Conservation (phyloP, 495 filamentous ascomycete genomes). For the Penicillium coprophilum region DNA sequence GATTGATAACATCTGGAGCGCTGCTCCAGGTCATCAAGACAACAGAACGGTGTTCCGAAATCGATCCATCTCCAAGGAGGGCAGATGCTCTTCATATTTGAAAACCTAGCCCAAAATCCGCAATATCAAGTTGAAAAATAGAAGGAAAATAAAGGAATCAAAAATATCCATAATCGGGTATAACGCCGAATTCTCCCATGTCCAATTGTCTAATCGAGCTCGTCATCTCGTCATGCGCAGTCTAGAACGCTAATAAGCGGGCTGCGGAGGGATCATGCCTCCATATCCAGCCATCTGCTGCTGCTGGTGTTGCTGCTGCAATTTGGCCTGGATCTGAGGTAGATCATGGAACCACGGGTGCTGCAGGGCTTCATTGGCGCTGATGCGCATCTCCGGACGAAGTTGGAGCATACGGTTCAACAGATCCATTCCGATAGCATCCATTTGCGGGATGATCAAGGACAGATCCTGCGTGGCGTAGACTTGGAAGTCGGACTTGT, state of each 20-base stretch:
- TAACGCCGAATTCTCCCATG: conserved; percentile 41
- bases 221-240: conserved; percentile 35
- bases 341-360: conserved; percentile 89
- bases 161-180: conserved; percentile 27
- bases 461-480: conserved; percentile 91
- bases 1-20: neutral
- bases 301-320: conserved; percentile 48
- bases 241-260: conserved; percentile 34
- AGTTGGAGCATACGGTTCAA: conserved; percentile 88
- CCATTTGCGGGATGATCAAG: conserved; percentile 85
- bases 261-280: conserved; percentile 43
- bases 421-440: conserved; percentile 79
- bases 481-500: conserved; percentile 89
- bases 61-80: conserved; percentile 10
- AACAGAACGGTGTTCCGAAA: neutral
- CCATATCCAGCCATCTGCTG: conserved; percentile 47
- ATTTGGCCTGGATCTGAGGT: conserved; percentile 50
- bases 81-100: conserved; percentile 3
- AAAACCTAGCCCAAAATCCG: conserved; percentile 2
- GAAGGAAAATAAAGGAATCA: conserved; percentile 11
- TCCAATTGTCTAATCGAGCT: conserved; percentile 34
- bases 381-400: conserved; percentile 86
- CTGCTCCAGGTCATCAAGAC: neutral
- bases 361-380: conserved; percentile 75
- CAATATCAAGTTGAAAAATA: conserved; percentile 11